A percentile compares a stretch with the other conserved stretches of the same genome.
These are phyloP conservation scores for Cadophora gregata DNA, from an alignment of 2,329 filamentous ascomycete genomes.

Conservation along the genomic window DNA sequence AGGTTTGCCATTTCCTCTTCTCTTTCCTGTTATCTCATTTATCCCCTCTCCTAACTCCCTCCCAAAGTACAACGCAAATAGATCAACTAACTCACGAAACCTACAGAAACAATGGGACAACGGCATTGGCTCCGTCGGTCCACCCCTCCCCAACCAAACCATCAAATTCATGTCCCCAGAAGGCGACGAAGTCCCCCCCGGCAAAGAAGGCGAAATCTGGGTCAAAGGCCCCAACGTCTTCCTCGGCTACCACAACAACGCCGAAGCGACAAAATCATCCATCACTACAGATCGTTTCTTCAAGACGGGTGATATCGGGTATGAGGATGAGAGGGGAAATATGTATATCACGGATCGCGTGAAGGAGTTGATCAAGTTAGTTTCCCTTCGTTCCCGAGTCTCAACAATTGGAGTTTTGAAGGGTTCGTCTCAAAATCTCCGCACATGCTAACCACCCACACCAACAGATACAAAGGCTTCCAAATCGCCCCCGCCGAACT, in stretches of 20 bases:
- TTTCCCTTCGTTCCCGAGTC: neutral
- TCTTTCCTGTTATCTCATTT: too few relatives aligned
- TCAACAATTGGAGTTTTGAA: neutral
- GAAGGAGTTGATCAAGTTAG: constrained; percentile 63
- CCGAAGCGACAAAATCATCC: constrained; percentile 69
- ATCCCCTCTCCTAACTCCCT: too few relatives aligned
- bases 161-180: constrained; percentile 73
- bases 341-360: constrained; percentile 88
- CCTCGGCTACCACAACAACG: constrained; percentile 62
- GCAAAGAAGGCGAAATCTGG: constrained; percentile 71
- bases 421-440: neutral
- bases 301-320: constrained; percentile 79
- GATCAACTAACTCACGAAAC: neutral
- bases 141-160: constrained; percentile 76
- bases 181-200: constrained; percentile 51
- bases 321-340: constrained; percentile 75
- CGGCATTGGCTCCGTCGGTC: constrained; percentile 85
- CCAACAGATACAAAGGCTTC: constrained; percentile 60
- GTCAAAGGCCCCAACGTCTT: constrained; percentile 68
- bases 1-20: neutral
- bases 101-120: constrained; percentile 21
- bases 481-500: constrained; percentile 72
- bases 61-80: neutral
- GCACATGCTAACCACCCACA: neutral
- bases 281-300: constrained; percentile 82